Conservation (phyloP, 148 eudicot genomes). For the Vaccinium corymbosum region DNA sequence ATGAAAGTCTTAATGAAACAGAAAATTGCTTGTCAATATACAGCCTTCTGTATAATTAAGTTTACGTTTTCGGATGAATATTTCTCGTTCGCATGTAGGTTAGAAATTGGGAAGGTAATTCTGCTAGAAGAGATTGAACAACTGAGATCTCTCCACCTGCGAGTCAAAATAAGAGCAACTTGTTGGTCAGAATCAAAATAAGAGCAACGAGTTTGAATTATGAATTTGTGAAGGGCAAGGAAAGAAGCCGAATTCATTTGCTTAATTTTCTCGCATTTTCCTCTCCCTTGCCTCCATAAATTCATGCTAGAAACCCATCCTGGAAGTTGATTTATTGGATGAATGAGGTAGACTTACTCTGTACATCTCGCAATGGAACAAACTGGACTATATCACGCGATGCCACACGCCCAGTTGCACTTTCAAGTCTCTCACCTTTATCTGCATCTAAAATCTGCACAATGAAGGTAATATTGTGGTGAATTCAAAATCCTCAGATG, state of each 20-base stretch:
- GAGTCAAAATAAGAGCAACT: constrained; percentile 3
- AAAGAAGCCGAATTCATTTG: neutral
- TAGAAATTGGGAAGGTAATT: constrained; percentile 85
- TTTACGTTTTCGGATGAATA: constrained; percentile 44
- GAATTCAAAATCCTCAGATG: neutral
- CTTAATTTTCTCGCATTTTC: neutral
- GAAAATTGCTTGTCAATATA: constrained; percentile 29
- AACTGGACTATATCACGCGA: constrained; percentile 95
- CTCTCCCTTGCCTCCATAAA: neutral
- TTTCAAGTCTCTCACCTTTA: constrained; percentile 87
- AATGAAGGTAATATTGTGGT: neutral
- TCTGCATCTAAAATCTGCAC: constrained; percentile 84
- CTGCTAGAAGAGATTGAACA: constrained; percentile 85
- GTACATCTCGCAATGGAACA: constrained; percentile 87
- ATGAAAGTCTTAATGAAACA: neutral
- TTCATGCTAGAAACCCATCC: neutral
- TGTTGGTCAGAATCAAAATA: neutral
- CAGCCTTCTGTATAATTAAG: constrained; percentile 33
- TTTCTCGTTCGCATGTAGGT: constrained; percentile 73
- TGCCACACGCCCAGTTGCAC: constrained; percentile 78
- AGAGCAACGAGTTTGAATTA: neutral
- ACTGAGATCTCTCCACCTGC: constrained; percentile 88
- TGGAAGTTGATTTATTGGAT: neutral
- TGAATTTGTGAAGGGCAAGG: neutral
- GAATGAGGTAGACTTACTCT: constrained; percentile 44